These are phyloP conservation scores for Aspergillus pseudoviridinutans DNA, from an alignment of 2,329 filamentous ascomycete genomes.

Conservation along the genomic window DNA sequence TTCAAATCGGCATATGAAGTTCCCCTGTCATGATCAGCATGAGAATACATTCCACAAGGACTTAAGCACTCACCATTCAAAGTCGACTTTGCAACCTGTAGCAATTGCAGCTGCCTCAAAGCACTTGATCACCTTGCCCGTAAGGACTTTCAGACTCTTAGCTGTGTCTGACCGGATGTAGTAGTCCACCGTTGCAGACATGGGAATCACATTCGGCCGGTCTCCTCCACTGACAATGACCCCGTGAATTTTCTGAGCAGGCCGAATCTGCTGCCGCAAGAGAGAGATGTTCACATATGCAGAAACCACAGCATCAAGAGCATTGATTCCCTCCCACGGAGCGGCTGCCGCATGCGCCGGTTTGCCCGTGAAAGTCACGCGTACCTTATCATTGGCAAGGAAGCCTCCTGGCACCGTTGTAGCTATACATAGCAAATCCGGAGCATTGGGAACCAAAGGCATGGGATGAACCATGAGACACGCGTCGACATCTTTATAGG, in stretches of 20 bases:
- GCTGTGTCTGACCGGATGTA: constrained; percentile 41
- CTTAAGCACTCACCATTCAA: constrained; percentile 18
- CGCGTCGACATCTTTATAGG: constrained; percentile 35
- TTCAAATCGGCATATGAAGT: constrained; percentile 28
- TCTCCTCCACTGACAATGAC: constrained; percentile 51
- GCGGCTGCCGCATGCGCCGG: constrained; percentile 53
- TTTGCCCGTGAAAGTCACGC: constrained; percentile 45
- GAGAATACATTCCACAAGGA: neutral
- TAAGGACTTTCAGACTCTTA: constrained; percentile 32
- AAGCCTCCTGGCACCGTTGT: constrained; percentile 22
- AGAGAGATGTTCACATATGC: constrained; percentile 44
- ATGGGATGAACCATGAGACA: constrained; percentile 40
- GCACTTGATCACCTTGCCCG: constrained; percentile 25
- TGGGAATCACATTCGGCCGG: constrained; percentile 55
- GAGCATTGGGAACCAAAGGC: constrained; percentile 22
- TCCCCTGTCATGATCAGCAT: constrained; percentile 16
- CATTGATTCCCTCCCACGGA: constrained; percentile 57
- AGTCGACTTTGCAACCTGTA: constrained; percentile 29
- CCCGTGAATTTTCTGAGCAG: constrained; percentile 48
- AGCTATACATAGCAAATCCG: constrained; percentile 19
- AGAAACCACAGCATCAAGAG: constrained; percentile 53
- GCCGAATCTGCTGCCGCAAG: constrained; percentile 53
- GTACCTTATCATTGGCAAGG: constrained; percentile 29
- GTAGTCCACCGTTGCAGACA: constrained; percentile 43
- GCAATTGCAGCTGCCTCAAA: constrained; percentile 30